Conservation (phyloP, 192 early-diverging fungal species). For the Chytriomyces confervae region DNA sequence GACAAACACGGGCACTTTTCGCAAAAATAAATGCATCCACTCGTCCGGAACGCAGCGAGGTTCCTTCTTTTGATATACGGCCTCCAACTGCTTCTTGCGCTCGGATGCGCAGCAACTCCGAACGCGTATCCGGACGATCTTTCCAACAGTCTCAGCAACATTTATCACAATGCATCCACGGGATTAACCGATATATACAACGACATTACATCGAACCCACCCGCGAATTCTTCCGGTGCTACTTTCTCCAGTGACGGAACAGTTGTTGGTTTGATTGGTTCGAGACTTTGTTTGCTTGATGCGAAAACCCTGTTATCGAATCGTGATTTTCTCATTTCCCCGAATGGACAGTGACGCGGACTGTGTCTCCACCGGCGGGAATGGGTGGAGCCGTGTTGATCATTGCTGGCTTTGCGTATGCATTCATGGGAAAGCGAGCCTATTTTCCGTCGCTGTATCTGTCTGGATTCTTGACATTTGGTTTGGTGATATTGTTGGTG, state of each 20-base stretch:
- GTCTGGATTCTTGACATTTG: conserved; percentile 32
- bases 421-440: conserved; percentile 34
- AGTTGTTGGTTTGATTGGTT: not conserved
- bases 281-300: not conserved
- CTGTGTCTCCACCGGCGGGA: conserved; percentile 24
- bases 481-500: conserved; percentile 3
- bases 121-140: not conserved
- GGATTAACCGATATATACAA: conserved; percentile 1
- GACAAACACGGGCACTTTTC: too few relatives aligned
- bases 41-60: too few relatives aligned
- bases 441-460: conserved; percentile 29
- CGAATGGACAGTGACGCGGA: conserved; percentile 3
- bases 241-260: conserved; percentile 2
- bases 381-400: conserved; percentile 21
- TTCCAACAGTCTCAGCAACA: not conserved
- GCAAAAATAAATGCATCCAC: too few relatives aligned
- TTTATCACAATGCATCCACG: not conserved
- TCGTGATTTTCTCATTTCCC: not conserved
- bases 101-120: too few relatives aligned
- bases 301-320: not conserved
- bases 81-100: too few relatives aligned
- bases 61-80: too few relatives aligned
- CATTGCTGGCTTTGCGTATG: conserved; percentile 28
- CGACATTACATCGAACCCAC: conserved; percentile 7
- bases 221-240: not conserved